These are phyloP conservation scores for Citrus sp. DNA, from an alignment of 345 rosid genomes.

Conservation along the genomic window DNA sequence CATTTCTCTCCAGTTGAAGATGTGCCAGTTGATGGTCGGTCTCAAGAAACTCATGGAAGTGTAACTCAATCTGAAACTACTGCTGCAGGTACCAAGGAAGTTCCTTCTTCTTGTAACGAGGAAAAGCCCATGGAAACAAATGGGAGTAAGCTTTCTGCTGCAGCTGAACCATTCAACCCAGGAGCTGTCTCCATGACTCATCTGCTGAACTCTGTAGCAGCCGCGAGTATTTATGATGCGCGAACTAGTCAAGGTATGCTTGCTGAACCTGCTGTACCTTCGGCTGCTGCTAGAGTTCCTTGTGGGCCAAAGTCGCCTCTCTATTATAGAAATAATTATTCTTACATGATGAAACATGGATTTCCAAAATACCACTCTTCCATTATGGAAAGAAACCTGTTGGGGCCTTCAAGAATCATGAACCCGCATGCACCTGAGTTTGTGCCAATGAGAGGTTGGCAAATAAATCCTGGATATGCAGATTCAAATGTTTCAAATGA, in stretches of 20 bases:
- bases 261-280: constrained; percentile 41
- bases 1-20: constrained; percentile 12
- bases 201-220: constrained; percentile 27
- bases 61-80: constrained; percentile 26
- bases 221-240: constrained; percentile 41
- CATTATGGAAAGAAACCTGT: constrained; percentile 16
- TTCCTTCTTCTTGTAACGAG: constrained; percentile 15
- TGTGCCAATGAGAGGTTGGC: constrained; percentile 50
- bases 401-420: constrained; percentile 38
- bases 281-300: constrained; percentile 47
- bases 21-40: constrained; percentile 17
- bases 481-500: constrained; percentile 16
- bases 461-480: constrained; percentile 25
- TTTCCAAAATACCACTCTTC: constrained; percentile 32
- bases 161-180: constrained; percentile 65
- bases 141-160: constrained; percentile 66
- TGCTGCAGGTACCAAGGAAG: constrained; percentile 25
- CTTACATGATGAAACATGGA: constrained; percentile 33
- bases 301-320: constrained; percentile 56
- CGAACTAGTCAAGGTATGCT: constrained; percentile 39
- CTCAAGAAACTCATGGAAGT: constrained; percentile 25
- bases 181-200: constrained; percentile 28
- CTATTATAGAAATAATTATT: constrained; percentile 32
- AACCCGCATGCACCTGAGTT: constrained; percentile 65
- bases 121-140: constrained; percentile 39